These are phyloP conservation scores for Tolypocladium tropicale DNA, from an alignment of 2,329 filamentous ascomycete genomes.

Conservation along the genomic window DNA sequence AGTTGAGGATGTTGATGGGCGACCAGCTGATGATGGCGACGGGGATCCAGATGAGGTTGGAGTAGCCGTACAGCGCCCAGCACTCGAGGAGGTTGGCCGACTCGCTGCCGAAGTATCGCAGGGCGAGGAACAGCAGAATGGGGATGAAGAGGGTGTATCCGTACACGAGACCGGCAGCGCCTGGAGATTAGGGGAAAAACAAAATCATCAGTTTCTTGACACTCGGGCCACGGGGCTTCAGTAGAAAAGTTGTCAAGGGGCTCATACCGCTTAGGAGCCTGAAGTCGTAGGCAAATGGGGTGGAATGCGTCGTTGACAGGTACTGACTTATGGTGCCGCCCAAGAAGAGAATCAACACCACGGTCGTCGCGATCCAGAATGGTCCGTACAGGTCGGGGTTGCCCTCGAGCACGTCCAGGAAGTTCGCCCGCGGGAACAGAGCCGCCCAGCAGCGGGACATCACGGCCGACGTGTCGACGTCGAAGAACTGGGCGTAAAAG, in stretches of 20 bases:
- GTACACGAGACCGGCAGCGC: constrained; percentile 85
- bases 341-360: constrained; percentile 89
- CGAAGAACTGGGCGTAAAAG: constrained; percentile 98
- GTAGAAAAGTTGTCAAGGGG: not conserved
- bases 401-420: constrained; percentile 92
- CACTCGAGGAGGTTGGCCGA: constrained; percentile 89
- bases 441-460: constrained; percentile 77
- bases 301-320: constrained; percentile 55
- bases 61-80: constrained; percentile 91
- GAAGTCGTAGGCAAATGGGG: constrained; percentile 86
- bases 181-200: constrained; percentile 22
- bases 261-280: constrained; percentile 65
- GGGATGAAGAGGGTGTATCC: constrained; percentile 89
- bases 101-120: constrained; percentile 94
- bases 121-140: constrained; percentile 70
- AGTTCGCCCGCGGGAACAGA: constrained; percentile 86
- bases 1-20: constrained; percentile 78
- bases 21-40: constrained; percentile 90
- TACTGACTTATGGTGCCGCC: constrained; percentile 94
- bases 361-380: constrained; percentile 97
- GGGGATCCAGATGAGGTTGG: constrained; percentile 94
- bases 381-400: constrained; percentile 96
- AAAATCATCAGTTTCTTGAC: not conserved
- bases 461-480: constrained; percentile 90
- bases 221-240: not conserved